phyloP scores from a whole-genome alignment of 1,284 basidiomycete genomes.

The Austroboletus sp. region DNA sequence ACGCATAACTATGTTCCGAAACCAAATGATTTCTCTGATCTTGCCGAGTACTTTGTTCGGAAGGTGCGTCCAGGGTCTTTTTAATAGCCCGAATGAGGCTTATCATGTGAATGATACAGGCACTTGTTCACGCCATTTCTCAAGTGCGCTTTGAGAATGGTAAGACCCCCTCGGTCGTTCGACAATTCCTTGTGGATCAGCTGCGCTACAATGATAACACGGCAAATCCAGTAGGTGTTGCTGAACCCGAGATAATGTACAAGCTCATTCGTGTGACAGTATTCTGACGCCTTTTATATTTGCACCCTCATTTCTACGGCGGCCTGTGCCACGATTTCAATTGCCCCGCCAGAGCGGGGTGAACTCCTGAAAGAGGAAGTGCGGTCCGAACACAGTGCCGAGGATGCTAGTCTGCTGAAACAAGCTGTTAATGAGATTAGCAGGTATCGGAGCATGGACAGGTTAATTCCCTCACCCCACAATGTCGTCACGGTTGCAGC shows the following conservation, averaged over 20 bases:
- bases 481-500: slow-evolving; percentile 90
- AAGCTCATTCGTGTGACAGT: slow-evolving; percentile 44
- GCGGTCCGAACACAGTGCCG: slow-evolving; percentile 55
- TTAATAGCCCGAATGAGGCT: slow-evolving; percentile 1
- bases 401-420: slow-evolving; percentile 62
- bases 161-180: slow-evolving; percentile 81
- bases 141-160: slow-evolving; percentile 81
- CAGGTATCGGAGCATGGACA: slow-evolving; percentile 89
- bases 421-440: slow-evolving; percentile 78
- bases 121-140: slow-evolving; percentile 75
- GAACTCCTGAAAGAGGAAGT: slow-evolving; percentile 65
- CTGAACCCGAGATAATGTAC: neutral
- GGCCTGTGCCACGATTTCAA: slow-evolving; percentile 70
- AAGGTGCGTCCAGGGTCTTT: slow-evolving; percentile 49
- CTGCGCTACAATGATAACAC: slow-evolving; percentile 94
- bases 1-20: slow-evolving; percentile 80
- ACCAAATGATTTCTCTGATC: slow-evolving; percentile 89
- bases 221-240: slow-evolving; percentile 65
- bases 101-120: slow-evolving; percentile 36
- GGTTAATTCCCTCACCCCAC: slow-evolving; percentile 89
- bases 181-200: slow-evolving; percentile 86
- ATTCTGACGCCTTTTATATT: slow-evolving; percentile 87
- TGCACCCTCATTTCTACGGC: slow-evolving; percentile 81
- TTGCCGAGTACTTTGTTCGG: slow-evolving; percentile 90
- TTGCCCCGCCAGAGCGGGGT: slow-evolving; percentile 67